Conservation (phyloP, 495 filamentous ascomycete genomes). For the Hypoxylon perforatum region DNA sequence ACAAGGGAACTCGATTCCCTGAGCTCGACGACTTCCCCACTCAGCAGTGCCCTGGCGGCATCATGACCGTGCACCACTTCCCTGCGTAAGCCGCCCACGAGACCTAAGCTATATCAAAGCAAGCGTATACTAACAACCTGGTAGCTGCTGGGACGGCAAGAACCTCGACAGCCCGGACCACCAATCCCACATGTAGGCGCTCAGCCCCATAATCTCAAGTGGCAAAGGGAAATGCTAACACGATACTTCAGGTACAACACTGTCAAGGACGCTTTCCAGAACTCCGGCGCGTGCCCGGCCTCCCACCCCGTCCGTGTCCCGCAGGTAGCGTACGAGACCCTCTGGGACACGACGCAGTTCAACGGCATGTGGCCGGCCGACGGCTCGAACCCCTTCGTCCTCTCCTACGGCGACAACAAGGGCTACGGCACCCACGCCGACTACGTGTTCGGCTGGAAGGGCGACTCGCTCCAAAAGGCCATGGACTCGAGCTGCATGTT, state of each 20-base stretch:
- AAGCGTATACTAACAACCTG: constrained; percentile 24
- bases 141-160: constrained; percentile 67
- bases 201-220: too few species aligned
- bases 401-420: constrained; percentile 55
- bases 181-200: constrained; percentile 66
- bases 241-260: too few species aligned
- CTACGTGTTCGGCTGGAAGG: constrained; percentile 62
- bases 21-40: constrained; percentile 61
- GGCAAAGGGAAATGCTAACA: too few species aligned
- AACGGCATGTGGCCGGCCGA: constrained; percentile 59
- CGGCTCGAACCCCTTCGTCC: constrained; percentile 58
- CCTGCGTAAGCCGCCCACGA: constrained; percentile 53
- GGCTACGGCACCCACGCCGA: constrained; percentile 61
- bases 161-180: constrained; percentile 68
- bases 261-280: constrained; percentile 56
- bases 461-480: constrained; percentile 54
- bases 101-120: too few species aligned
- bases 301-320: constrained; percentile 62
- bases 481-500: constrained; percentile 61
- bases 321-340: constrained; percentile 63
- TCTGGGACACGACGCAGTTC: constrained; percentile 63
- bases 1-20: constrained; percentile 58
- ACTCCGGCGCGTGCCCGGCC: constrained; percentile 59
- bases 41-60: constrained; percentile 56
- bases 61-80: constrained; percentile 66